These are phyloP conservation scores for Schwanniomyces yamadae DNA, from an alignment of 805 yeast genomes.

Conservation along the genomic window DNA sequence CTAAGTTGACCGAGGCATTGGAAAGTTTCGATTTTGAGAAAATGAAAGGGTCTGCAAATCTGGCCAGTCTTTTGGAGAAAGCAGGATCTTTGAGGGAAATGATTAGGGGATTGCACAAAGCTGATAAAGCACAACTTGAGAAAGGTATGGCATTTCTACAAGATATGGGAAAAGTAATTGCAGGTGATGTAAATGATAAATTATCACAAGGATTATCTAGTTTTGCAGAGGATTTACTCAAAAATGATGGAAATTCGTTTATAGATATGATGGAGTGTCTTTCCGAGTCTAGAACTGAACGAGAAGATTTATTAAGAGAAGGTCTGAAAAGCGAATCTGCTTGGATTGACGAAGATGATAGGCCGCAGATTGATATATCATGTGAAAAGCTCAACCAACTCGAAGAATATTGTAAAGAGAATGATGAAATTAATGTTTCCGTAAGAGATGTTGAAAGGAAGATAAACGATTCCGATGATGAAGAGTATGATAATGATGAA, in stretches of 20 bases:
- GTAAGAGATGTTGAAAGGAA: constrained; percentile 17
- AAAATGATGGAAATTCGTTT: constrained; percentile 75
- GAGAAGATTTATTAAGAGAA: constrained; percentile 25
- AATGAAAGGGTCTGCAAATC: constrained; percentile 17
- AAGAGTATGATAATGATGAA: constrained; percentile 28
- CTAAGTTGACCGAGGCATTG: constrained; percentile 26
- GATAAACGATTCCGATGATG: constrained; percentile 28
- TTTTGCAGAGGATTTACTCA: constrained; percentile 76
- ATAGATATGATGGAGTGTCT: constrained; percentile 77
- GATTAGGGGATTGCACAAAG: constrained; percentile 22
- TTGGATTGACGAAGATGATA: constrained; percentile 23
- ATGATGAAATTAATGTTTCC: too few relatives aligned
- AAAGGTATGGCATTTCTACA: constrained; percentile 23
- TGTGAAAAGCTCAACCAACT: background rate
- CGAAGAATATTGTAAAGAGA: constrained; percentile 11
- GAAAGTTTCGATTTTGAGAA: constrained; percentile 24
- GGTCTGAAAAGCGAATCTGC: constrained; percentile 5
- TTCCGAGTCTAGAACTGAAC: constrained; percentile 48
- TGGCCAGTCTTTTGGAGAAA: constrained; percentile 22
- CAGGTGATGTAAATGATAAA: constrained; percentile 13
- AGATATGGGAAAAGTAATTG: constrained; percentile 22
- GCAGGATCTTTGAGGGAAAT: constrained; percentile 26
- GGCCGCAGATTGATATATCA: background rate
- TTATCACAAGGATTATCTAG: constrained; percentile 25
- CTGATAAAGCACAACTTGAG: constrained; percentile 25